Base-by-base conservation (phyloP, 129 eudicot species). In the Artemisia argyi region DNA sequence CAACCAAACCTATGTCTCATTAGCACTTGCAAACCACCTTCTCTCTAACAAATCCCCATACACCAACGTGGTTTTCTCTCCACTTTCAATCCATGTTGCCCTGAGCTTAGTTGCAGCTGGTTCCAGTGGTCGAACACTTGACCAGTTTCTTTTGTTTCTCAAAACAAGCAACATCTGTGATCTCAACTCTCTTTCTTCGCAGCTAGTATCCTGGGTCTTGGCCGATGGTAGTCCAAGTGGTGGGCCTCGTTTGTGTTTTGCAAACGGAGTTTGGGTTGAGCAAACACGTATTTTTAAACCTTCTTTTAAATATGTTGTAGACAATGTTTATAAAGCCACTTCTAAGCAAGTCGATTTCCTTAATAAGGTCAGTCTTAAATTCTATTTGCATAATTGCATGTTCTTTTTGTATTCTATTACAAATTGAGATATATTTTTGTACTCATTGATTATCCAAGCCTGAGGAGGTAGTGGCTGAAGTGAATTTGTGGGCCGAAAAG, bases 81-180 rank as follows among this genome's bases (percentile, higher is more conserved):
- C 64, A 1, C 63, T 69, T 69, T 69, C 74, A 16, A 69, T 69
- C 78, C 90, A 88, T 54, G 82, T 85, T 1, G 86, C 84, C 8
- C 71, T 88, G 26, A 78, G 81, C 75, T 32, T 88, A 73, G 54
- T 88, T 17, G 84, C 97, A 0, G 78, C 89, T 56, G 97, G 95
- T 57, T 80, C 90, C 19, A 19, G 28, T 0, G 90, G 90, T 61
- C 76, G 67, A 57, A 82, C 89, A 72, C 95, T 24, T 16, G 78
- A 79, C 15, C 88, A 83, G 72, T 53, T 88, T 12, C 77, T 91
- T 39, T 68, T 73, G 14, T 88, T 88, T 55, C 86, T 91, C 71
- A 85, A 79, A 78, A 73, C 90, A 12, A 66, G 75, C 11, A 72
- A 84, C 0, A 42, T 30, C 19, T 79, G 78, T n/a, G 87, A 91